Evolutionary conservation across 192 early-diverging fungal genomes (phyloP).

Genomic region (Linnemannia zychae): DNA sequence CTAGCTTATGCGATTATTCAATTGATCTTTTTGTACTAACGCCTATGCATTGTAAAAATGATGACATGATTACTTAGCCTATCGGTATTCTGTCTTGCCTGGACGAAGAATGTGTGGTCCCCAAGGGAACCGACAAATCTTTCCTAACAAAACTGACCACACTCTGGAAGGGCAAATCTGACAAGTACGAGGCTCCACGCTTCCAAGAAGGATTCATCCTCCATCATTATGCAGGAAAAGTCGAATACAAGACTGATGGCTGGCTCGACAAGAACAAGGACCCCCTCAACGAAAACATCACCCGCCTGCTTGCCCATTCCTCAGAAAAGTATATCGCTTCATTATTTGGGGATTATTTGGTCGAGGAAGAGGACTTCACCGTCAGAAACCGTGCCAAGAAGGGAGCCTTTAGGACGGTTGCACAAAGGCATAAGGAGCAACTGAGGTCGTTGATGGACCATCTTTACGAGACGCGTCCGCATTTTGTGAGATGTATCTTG

Average conservation of each 20-base stretch:
- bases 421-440: slow-evolving; percentile 95
- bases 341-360: slow-evolving; percentile 87
- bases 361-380: slow-evolving; percentile 65
- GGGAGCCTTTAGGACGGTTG: slow-evolving; percentile 94
- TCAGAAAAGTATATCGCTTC: slow-evolving; percentile 81
- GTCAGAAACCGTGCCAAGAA: slow-evolving; percentile 73
- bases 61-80: slow-evolving; percentile 72
- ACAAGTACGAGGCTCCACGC: slow-evolving; percentile 89
- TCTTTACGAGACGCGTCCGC: slow-evolving; percentile 92
- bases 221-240: slow-evolving; percentile 95
- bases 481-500: slow-evolving; percentile 98
- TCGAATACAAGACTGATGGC: slow-evolving; percentile 90
- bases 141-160: slow-evolving; percentile 93
- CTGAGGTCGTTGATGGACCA: slow-evolving; percentile 90
- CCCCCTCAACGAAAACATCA: slow-evolving; percentile 95
- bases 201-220: slow-evolving; percentile 93
- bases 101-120: slow-evolving; percentile 99
- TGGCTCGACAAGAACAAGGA: slow-evolving; percentile 99
- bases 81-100: slow-evolving; percentile 96
- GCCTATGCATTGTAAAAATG: background rate
- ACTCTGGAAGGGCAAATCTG: slow-evolving; percentile 88
- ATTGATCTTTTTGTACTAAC: background rate
- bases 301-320: slow-evolving; percentile 86
- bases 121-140: slow-evolving; percentile 93
- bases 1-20: background rate